Base-by-base conservation (phyloP, 805 yeast genomes). In the Wickerhamiella azymoides region DNA sequence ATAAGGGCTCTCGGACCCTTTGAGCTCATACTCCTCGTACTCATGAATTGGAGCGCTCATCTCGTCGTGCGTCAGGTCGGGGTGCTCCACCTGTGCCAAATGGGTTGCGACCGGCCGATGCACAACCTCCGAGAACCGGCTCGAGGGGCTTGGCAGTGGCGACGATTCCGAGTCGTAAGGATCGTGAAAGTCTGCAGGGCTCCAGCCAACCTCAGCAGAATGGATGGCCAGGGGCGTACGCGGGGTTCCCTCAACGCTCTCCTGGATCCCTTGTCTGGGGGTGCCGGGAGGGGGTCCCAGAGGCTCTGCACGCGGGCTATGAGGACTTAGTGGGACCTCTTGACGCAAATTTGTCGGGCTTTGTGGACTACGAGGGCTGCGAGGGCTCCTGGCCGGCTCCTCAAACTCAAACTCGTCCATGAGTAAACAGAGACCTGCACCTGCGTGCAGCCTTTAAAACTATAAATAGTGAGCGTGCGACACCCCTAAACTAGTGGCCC, bases 61-160 rank as follows among this genome's bases (percentile, higher is more conserved):
- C 2, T 38, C 44, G 25, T 41, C 44, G 11, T 36, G 44, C 2
- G 35, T 28, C 24, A 41, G 32, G 14, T 32, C 39, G 13, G 44
- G 44, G 38, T 41, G 44, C 13, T 36, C 44, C 2, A 41, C 44
- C 7, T 33, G 44, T 4, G 35, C 39, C 10, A 41, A 14, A 5
- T 37, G 44, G 9, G 35, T 36, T 3, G 44, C 44, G 3, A 41
- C 18, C 10, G 44, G 44, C n/a, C 44, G 30, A 16, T 41, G 44
- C 6, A 41, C 24, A 1, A 14, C 26, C 16, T 30, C 16, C 14
- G 16, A 13, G 24, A 21, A 13, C n/a, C 13, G 6, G 25, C 28
- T 18, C 10, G 40, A 10, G 10, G 17, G 18, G 21, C 21, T 35
- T 4, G 21, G 40, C 16, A 14, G 27, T 10, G 40, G 40, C 16